A percentile compares a stretch with the other conserved stretches of the same genome.
Conservation (phyloP, 78 protist genomes). For the Trichosphaerium sp. region DNA sequence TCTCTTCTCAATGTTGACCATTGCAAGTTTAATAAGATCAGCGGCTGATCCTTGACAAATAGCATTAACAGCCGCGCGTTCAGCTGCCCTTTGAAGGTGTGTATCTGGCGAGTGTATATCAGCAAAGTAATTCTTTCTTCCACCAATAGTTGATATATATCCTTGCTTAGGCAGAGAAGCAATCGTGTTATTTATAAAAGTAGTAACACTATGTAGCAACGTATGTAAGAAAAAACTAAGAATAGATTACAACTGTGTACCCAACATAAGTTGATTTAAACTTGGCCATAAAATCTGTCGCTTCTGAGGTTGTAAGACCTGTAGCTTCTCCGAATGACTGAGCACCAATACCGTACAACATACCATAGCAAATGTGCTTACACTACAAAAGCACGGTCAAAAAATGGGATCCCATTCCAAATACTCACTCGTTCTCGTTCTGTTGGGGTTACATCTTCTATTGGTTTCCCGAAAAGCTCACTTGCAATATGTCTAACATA, state of each 20-base stretch:
- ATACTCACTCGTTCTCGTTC: too few species aligned
- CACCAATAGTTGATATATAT: too few species aligned
- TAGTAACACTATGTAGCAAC: not conserved
- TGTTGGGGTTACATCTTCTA: too few species aligned
- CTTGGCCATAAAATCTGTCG: not conserved
- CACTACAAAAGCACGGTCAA: too few species aligned
- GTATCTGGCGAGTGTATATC: not conserved
- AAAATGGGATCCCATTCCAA: too few species aligned
- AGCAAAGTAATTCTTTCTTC: too few species aligned
- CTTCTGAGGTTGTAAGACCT: not conserved
- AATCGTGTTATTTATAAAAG: too few species aligned
- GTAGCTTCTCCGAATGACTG: too few species aligned
- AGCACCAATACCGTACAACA: too few species aligned
- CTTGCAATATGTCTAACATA: not conserved
- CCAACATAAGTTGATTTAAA: slow-evolving; percentile 8
- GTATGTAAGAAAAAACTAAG: not conserved
- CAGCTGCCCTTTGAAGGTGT: not conserved
- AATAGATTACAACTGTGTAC: not conserved
- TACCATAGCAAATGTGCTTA: too few species aligned
- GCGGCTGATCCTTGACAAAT: slow-evolving; percentile 27
- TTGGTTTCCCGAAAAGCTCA: not conserved
- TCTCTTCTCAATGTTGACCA: not conserved
- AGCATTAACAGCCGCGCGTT: slow-evolving; percentile 18
- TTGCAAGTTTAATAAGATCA: slow-evolving; percentile 12
- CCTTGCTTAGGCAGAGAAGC: too few species aligned